These are phyloP conservation scores for Quercus tomentella DNA, from an alignment of 331 rosid species.

Conservation along the genomic window DNA sequence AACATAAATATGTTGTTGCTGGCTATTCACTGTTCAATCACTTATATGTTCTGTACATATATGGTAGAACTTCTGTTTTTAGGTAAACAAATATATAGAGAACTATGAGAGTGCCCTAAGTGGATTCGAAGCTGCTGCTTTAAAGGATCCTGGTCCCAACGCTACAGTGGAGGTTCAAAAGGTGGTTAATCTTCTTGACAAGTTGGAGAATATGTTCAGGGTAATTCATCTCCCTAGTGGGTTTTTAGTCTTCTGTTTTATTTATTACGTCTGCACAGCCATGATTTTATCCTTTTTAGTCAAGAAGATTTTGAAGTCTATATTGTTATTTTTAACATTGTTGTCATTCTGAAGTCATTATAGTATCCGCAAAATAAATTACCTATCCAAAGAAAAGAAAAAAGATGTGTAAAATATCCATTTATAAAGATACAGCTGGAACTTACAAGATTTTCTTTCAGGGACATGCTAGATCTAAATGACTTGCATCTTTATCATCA, in stretches of 20 bases:
- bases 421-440: constrained; percentile 28
- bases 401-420: too few species aligned
- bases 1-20: too few species aligned
- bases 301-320: background rate
- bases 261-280: background rate
- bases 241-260: background rate
- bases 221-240: constrained; percentile 38
- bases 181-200: constrained; percentile 81
- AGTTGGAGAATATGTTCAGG: constrained; percentile 66
- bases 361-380: background rate
- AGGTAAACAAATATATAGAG: constrained; percentile 84
- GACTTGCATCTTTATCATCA: constrained; percentile 52
- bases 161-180: constrained; percentile 73
- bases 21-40: background rate
- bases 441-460: constrained; percentile 26
- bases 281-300: background rate
- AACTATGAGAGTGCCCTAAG: constrained; percentile 88
- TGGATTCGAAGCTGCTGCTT: constrained; percentile 86
- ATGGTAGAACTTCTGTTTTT: background rate
- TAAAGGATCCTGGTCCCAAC: constrained; percentile 83
- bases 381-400: background rate
- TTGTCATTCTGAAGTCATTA: background rate
- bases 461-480: constrained; percentile 64
- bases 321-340: background rate
- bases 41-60: background rate